Conservation (phyloP, 805 yeast genomes). For the Spencermartinsiella europaea region DNA sequence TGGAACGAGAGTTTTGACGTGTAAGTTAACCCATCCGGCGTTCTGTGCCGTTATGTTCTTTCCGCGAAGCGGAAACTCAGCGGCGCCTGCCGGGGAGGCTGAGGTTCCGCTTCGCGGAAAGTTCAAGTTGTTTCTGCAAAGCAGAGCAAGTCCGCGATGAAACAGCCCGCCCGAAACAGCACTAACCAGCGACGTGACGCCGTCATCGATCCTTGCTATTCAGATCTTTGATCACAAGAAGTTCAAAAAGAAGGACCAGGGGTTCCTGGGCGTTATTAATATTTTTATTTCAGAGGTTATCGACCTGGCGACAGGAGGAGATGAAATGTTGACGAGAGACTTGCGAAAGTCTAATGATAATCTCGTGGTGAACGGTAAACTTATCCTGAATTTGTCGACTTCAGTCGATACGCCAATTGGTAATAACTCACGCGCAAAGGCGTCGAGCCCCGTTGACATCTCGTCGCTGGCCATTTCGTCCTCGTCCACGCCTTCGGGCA, state of each 20-base stretch:
- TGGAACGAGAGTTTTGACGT: conserved; percentile 94
- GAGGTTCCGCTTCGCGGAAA: too few species aligned
- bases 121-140: neutral
- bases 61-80: neutral
- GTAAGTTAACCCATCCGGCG: conserved; percentile 9
- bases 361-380: conserved; percentile 87
- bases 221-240: conserved; percentile 97
- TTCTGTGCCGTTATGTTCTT: conserved; percentile 30
- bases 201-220: conserved; percentile 78
- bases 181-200: conserved; percentile 45
- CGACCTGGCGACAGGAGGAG: conserved; percentile 42
- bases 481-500: conserved; percentile 9
- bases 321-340: conserved; percentile 87
- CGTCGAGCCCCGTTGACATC: conserved; percentile 14
- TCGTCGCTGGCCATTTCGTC: conserved; percentile 20
- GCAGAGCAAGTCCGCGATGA: neutral
- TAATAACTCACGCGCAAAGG: conserved; percentile 3
- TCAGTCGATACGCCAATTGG: conserved; percentile 25
- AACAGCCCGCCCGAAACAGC: too few species aligned
- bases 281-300: conserved; percentile 84
- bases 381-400: conserved; percentile 51
- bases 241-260: conserved; percentile 97
- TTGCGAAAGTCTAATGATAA: conserved; percentile 88
- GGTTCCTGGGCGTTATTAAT: conserved; percentile 94
- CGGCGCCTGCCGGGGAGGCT: neutral